Percentiles rank a stretch among this genome's conserved stretches.
Evolutionary conservation across 345 rosid species (phyloP).

Genomic region (Aurinia saxatilis): DNA sequence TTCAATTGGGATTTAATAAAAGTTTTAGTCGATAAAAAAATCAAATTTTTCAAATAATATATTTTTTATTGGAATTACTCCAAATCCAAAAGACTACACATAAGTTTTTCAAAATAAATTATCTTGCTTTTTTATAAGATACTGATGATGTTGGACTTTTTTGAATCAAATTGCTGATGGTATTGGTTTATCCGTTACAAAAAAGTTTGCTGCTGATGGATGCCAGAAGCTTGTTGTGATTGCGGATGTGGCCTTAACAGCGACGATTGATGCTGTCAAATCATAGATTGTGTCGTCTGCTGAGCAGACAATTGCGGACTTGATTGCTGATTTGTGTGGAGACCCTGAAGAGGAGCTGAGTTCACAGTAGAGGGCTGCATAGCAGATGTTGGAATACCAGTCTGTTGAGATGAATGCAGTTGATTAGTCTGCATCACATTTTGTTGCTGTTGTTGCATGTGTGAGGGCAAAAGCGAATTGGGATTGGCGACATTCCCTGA

Average conservation of each 20-base stretch:
- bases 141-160: too few species aligned
- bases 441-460: slow-evolving; percentile 59
- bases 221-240: slow-evolving; percentile 50
- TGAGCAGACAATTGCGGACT: slow-evolving; percentile 62
- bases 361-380: slow-evolving; percentile 56
- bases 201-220: slow-evolving; percentile 74
- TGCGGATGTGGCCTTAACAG: slow-evolving; percentile 65
- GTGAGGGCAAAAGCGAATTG: slow-evolving; percentile 56
- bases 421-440: slow-evolving; percentile 57
- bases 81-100: too few species aligned
- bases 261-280: slow-evolving; percentile 64
- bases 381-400: slow-evolving; percentile 59
- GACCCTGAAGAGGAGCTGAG: slow-evolving; percentile 45
- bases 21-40: too few species aligned
- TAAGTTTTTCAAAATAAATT: too few species aligned
- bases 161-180: too few species aligned
- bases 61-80: too few species aligned
- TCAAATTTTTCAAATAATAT: too few species aligned
- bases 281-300: slow-evolving; percentile 67
- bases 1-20: too few species aligned
- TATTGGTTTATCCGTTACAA: too few species aligned
- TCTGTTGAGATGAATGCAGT: slow-evolving; percentile 70
- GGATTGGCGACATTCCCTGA: slow-evolving; percentile 61
- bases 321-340: slow-evolving; percentile 73
- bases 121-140: too few species aligned